Evolutionary conservation across 257 asterid genomes (phyloP).

Genomic region (Leptodermis oblonga): DNA sequence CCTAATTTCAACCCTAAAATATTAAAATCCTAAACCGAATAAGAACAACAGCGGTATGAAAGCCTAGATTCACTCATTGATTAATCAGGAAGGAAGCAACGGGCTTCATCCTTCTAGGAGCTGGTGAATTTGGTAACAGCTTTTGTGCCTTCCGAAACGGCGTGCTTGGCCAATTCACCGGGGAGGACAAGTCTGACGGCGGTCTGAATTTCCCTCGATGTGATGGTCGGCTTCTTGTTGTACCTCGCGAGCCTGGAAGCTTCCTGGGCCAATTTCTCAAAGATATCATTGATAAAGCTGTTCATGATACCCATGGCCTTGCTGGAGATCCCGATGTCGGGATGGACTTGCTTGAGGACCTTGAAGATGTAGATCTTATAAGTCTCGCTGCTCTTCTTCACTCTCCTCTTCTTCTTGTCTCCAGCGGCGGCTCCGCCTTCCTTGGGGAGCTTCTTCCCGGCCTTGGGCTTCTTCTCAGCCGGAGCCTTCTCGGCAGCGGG

Average conservation of each 20-base stretch:
- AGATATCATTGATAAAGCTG: constrained; percentile 69
- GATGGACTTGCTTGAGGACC: constrained; percentile 72
- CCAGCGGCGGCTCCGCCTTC: constrained; percentile 43
- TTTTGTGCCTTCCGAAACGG: constrained; percentile 69
- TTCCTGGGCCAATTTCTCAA: constrained; percentile 65
- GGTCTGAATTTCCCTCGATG: constrained; percentile 69
- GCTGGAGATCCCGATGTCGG: constrained; percentile 72
- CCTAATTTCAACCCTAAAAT: constrained; percentile 9
- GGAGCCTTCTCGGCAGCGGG: constrained; percentile 43
- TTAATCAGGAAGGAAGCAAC: background rate
- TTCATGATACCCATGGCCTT: constrained; percentile 81
- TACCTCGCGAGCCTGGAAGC: constrained; percentile 48
- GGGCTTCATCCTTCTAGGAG: constrained; percentile 17
- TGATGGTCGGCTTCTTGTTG: constrained; percentile 76
- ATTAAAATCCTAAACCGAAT: background rate
- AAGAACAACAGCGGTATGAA: background rate
- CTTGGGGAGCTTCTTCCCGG: constrained; percentile 68
- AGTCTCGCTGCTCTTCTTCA: constrained; percentile 47
- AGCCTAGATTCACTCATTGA: background rate
- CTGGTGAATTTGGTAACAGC: constrained; percentile 79
- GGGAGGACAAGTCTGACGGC: constrained; percentile 67
- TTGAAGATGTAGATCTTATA: constrained; percentile 81
- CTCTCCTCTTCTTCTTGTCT: constrained; percentile 62
- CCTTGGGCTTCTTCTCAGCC: constrained; percentile 64
- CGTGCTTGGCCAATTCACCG: constrained; percentile 68